Conservation (phyloP, 202 grass and related monocot genomes). For the Hordeum pubiflorum region DNA sequence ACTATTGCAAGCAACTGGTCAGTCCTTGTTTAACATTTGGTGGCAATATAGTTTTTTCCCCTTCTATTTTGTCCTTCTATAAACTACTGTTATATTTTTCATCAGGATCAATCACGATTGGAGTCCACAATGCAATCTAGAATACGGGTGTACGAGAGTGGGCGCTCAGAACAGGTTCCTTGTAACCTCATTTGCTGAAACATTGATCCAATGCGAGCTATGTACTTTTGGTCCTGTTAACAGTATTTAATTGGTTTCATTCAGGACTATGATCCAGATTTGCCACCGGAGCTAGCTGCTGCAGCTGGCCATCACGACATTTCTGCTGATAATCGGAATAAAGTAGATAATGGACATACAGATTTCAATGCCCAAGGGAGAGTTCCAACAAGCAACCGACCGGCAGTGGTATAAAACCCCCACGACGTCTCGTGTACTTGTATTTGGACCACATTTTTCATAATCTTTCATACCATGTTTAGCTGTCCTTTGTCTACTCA, state of each 20-base stretch:
- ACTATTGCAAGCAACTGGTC: conserved; percentile 84
- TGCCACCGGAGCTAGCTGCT: conserved; percentile 96
- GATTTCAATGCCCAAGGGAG: conserved; percentile 66
- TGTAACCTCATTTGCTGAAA: conserved; percentile 12
- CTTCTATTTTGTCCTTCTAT: background rate
- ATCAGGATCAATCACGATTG: conserved; percentile 73
- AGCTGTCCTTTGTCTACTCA: background rate
- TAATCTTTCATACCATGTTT: background rate
- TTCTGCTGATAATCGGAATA: conserved; percentile 53
- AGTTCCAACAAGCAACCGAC: conserved; percentile 39
- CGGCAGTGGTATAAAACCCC: conserved; percentile 51
- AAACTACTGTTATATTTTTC: conserved; percentile 23
- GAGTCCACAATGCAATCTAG: conserved; percentile 99
- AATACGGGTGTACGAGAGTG: conserved; percentile 97
- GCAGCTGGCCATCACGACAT: conserved; percentile 69
- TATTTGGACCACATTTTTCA: conserved; percentile 16
- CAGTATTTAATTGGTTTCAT: conserved; percentile 29
- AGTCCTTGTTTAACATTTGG: conserved; percentile 33
- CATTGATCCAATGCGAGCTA: conserved; percentile 17
- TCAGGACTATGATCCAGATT: conserved; percentile 95
- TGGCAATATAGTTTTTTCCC: conserved; percentile 8
- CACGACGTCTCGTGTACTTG: background rate
- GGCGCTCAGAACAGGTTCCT: conserved; percentile 83
- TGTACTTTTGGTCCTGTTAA: background rate
- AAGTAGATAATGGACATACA: conserved; percentile 47